Evolutionary conservation across 139 green algal species (phyloP).

Genomic region (Volvox africanus): DNA sequence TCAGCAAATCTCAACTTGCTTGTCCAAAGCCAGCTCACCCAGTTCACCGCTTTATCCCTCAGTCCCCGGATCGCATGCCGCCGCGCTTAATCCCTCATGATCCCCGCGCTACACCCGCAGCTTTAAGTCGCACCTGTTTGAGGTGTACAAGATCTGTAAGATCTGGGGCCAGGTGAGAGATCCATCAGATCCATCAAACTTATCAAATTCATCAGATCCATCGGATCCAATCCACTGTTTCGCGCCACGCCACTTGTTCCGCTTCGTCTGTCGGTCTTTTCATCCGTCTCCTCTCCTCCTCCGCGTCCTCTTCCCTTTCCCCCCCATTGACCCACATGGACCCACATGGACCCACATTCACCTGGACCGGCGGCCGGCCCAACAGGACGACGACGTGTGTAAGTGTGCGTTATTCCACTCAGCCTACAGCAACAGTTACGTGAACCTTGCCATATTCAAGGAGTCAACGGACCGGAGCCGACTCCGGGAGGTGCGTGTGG

Average conservation of each 20-base stretch:
- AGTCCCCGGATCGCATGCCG: too few species aligned
- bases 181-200: not conserved
- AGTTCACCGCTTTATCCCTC: too few species aligned
- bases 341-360: not conserved
- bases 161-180: conserved; percentile 53
- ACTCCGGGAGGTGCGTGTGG: conserved; percentile 29
- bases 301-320: not conserved
- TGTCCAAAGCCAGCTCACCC: too few species aligned
- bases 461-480: conserved; percentile 42
- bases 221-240: not conserved
- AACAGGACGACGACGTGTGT: conserved; percentile 45
- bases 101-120: not conserved
- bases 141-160: conserved; percentile 63
- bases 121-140: conserved; percentile 53
- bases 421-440: conserved; percentile 60
- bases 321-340: not conserved
- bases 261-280: not conserved
- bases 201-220: too few species aligned
- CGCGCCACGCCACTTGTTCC: not conserved
- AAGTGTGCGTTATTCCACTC: conserved; percentile 56
- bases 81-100: too few species aligned
- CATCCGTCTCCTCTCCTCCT: not conserved
- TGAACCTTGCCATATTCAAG: conserved; percentile 59
- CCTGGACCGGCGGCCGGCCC: not conserved
- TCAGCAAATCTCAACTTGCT: too few species aligned